These are phyloP conservation scores for Sporothrix protearum DNA, from an alignment of 2,329 filamentous ascomycete species.

Conservation along the genomic window DNA sequence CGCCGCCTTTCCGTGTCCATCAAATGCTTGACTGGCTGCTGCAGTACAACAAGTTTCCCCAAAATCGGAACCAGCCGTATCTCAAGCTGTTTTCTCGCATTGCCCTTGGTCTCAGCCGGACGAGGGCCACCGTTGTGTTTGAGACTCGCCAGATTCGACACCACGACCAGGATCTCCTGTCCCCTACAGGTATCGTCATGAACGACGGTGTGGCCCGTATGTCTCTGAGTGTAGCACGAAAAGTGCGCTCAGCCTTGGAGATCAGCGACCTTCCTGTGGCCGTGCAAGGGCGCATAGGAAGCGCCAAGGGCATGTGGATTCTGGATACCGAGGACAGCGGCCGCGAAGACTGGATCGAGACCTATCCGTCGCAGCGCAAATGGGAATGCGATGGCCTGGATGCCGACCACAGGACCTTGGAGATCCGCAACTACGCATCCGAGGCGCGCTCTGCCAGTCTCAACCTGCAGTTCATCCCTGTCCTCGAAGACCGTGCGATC, in stretches of 20 bases:
- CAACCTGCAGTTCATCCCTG: conserved; percentile 65
- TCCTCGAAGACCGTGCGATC: conserved; percentile 59
- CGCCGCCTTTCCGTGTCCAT: conserved; percentile 30
- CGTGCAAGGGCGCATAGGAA: conserved; percentile 67
- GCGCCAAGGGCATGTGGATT: conserved; percentile 74
- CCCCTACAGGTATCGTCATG: conserved; percentile 48
- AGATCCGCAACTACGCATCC: conserved; percentile 52
- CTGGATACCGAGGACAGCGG: conserved; percentile 50
- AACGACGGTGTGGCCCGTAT: conserved; percentile 65
- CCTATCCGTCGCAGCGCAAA: conserved; percentile 65
- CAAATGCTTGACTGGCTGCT: conserved; percentile 54
- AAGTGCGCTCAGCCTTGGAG: conserved; percentile 50
- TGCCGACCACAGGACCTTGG: conserved; percentile 58
- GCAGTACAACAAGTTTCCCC: conserved; percentile 35
- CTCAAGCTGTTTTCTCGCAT: conserved; percentile 59
- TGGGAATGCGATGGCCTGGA: conserved; percentile 54
- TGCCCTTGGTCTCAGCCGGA: conserved; percentile 51
- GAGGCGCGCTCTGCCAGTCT: conserved; percentile 52
- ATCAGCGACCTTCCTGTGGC: conserved; percentile 56
- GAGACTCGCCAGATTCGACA: conserved; percentile 46
- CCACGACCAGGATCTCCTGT: conserved; percentile 39
- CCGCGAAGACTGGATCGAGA: conserved; percentile 60
- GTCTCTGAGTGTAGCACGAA: conserved; percentile 55
- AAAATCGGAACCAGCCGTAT: conserved; percentile 46
- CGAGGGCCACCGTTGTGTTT: conserved; percentile 46